Evolutionary conservation across 352 stramenopile genomes (phyloP), one percentile per base, ranked within the genome.

Genomic region (Globisporangium cylindrosporum): DNA sequence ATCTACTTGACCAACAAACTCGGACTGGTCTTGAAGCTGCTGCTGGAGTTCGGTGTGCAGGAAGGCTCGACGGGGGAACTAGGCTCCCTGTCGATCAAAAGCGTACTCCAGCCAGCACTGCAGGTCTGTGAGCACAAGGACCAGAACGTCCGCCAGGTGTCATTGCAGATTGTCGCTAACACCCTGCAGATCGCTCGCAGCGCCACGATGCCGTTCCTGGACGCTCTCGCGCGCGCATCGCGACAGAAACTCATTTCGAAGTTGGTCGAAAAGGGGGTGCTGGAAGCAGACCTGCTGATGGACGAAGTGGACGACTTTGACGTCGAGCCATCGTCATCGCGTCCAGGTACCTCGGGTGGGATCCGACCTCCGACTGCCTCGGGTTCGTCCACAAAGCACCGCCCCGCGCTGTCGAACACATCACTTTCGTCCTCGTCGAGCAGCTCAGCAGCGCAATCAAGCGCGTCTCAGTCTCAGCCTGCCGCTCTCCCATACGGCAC

Each of bases 251-350:
- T 95, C 22, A 93, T 93, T n/a, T 81, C 79, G 0, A 93, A 93
- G 41, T 69, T 95, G 4, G 85, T 93, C 0, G 87, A 93, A 18
- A 72, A 81, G 51, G 84, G 86, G 1, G 84, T 92, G 0, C 65
- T 94, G 22, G 88, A 93, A 48, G 72, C 81, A 0, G 88, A 93
- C 72, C 77, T 94, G 70, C 73, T 95, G 8, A 92, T 93, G 84
- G 88, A 93, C 41, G 88, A 95, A 67, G 73, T 95, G 0, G 87
- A 95, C 22, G 87, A 95, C 55, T 95, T 93, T 70, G 85, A 93
- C 1, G 73, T 89, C 9, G 74, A 84, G 18, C 49, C 73, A 8
- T 41, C 51, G 0, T 15, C 68, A 0, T 18, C 68, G 58, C 73
- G 87, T 49, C 87, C 84, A 20, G 80, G 81, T 0, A 93, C 86